Evolutionary conservation across 73 alveolate genomes (phyloP).

Genomic region (Paramecium octaurelia): DNA sequence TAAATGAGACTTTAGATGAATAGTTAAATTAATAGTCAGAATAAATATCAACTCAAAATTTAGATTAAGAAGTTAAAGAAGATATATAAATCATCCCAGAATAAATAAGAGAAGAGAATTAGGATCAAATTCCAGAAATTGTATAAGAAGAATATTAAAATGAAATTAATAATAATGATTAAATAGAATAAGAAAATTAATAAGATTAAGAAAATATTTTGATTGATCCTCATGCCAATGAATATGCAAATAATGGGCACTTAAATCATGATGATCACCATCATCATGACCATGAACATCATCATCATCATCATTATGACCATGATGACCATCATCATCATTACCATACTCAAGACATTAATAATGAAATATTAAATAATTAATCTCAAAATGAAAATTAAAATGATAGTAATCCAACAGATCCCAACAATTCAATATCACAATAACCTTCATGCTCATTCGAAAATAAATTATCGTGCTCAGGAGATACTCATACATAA

Average conservation of each 20-base stretch:
- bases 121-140: neutral
- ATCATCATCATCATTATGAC: neutral
- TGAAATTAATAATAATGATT: neutral
- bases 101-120: neutral
- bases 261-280: neutral
- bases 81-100: neutral
- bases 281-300: neutral
- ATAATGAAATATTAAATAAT: neutral
- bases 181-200: neutral
- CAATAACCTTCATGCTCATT: neutral
- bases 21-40: neutral
- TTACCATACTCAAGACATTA: neutral
- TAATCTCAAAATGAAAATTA: neutral
- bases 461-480: neutral
- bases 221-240: neutral
- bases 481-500: neutral
- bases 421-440: neutral
- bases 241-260: neutral
- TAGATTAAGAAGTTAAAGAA: neutral
- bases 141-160: neutral
- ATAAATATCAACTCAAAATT: neutral
- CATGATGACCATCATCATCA: neutral
- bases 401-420: neutral
- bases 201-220: neutral
- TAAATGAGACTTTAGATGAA: neutral